Evolutionary conservation across 345 rosid species (phyloP).

Genomic region (Eucalyptus virginea): DNA sequence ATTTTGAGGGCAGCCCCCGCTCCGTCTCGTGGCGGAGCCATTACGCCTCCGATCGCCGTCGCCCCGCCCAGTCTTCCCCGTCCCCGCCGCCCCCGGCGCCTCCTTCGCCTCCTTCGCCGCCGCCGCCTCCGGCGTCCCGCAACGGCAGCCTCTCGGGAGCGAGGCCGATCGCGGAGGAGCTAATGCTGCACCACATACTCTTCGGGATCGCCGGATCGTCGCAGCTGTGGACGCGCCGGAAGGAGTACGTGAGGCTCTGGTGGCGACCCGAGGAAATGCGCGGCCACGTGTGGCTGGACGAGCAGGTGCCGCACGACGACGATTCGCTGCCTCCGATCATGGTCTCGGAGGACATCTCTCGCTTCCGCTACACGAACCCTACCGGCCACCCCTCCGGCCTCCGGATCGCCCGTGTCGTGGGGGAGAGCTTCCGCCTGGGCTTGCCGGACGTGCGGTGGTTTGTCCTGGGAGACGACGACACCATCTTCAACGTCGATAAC

Average conservation of each 20-base stretch:
- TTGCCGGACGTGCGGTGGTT: slow-evolving; percentile 71
- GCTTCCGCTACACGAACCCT: slow-evolving; percentile 84
- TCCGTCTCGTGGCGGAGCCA: background rate
- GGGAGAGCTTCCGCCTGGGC: slow-evolving; percentile 59
- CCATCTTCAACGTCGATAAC: slow-evolving; percentile 67
- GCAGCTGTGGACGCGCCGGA: slow-evolving; percentile 66
- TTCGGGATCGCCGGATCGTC: slow-evolving; percentile 96
- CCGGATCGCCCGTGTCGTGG: slow-evolving; percentile 69
- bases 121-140: background rate
- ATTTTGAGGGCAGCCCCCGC: background rate
- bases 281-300: slow-evolving; percentile 88
- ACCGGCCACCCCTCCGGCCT: slow-evolving; percentile 93
- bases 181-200: slow-evolving; percentile 34
- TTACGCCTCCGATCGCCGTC: slow-evolving; percentile 22
- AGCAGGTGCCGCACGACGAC: slow-evolving; percentile 33
- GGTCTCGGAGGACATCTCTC: slow-evolving; percentile 78
- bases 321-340: slow-evolving; percentile 59
- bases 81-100: background rate
- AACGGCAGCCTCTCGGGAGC: slow-evolving; percentile 22
- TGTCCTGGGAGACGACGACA: slow-evolving; percentile 85
- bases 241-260: slow-evolving; percentile 81
- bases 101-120: background rate
- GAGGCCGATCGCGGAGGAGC: background rate
- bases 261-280: slow-evolving; percentile 68
- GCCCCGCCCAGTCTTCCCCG: background rate